Evolutionary conservation across 2,329 filamentous ascomycete genomes (phyloP).

Genomic region (Mariannaea elegans): DNA sequence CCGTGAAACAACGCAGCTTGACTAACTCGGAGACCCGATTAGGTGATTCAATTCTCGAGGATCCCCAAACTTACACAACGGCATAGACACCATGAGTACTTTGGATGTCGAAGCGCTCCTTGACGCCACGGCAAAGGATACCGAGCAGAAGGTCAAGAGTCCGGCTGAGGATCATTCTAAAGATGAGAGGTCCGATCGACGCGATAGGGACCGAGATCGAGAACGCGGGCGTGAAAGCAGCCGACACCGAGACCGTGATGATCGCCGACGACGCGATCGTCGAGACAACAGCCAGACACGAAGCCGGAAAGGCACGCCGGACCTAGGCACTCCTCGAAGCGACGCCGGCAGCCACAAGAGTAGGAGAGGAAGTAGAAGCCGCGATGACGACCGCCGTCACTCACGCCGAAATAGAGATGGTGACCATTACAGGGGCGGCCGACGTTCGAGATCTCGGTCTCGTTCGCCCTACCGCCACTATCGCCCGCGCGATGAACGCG

Average conservation of each 20-base stretch:
- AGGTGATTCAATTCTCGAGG: conserved; percentile 15
- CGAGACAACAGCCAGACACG: conserved; percentile 65
- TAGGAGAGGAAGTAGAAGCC: conserved; percentile 81
- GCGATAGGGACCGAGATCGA: conserved; percentile 64
- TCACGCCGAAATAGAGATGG: conserved; percentile 78
- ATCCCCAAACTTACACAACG: conserved; percentile 23
- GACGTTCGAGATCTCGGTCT: conserved; percentile 73
- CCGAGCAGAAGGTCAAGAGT: conserved; percentile 57
- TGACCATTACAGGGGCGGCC: conserved; percentile 69
- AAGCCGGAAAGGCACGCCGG: conserved; percentile 58
- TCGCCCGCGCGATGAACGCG: conserved; percentile 63
- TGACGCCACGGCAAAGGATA: conserved; percentile 79
- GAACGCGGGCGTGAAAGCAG: conserved; percentile 66
- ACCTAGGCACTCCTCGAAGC: conserved; percentile 74
- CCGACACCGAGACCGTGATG: conserved; percentile 64
- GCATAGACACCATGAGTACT: conserved; percentile 53
- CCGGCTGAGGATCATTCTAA: conserved; percentile 63
- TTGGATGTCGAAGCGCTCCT: conserved; percentile 89
- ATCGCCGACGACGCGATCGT: conserved; percentile 57
- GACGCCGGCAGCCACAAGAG: conserved; percentile 83
- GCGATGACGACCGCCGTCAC: conserved; percentile 78
- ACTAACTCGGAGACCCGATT: conserved; percentile 14
- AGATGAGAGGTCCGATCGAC: conserved; percentile 53
- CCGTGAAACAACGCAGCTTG: conserved; percentile 16
- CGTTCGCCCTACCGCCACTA: conserved; percentile 73